Conservation (phyloP, 2,329 filamentous ascomycete genomes). For the Cordyceps javanica region DNA sequence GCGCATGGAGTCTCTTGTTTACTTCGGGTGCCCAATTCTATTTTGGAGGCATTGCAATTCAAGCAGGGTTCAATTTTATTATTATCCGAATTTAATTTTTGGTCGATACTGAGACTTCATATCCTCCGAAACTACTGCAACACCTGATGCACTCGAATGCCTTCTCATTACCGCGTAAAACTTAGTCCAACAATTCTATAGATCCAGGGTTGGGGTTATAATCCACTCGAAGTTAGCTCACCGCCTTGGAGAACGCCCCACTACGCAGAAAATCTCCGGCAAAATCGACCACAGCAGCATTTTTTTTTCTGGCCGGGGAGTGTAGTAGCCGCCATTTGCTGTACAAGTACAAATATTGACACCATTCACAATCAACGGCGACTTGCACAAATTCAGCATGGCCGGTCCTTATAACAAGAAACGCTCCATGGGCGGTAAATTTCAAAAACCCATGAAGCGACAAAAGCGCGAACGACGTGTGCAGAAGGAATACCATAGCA, state of each 20-base stretch:
- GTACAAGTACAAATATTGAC: neutral
- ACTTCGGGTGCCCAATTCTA: neutral
- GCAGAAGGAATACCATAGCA: constrained; percentile 46
- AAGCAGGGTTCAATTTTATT: too few relatives aligned
- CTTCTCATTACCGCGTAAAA: too few relatives aligned
- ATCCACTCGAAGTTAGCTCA: neutral
- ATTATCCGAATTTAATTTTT: too few relatives aligned
- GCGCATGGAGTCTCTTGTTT: neutral
- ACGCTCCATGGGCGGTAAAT: constrained; percentile 24
- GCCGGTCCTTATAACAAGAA: constrained; percentile 28
- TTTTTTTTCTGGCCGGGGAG: constrained; percentile 1
- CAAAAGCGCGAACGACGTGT: constrained; percentile 35
- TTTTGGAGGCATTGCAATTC: neutral
- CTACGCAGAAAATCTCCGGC: constrained; percentile 7
- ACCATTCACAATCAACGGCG: neutral
- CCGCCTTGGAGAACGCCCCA: constrained; percentile 3
- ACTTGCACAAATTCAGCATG: constrained; percentile 22
- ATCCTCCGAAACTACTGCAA: too few relatives aligned
- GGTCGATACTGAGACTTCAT: too few relatives aligned
- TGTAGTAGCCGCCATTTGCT: neutral
- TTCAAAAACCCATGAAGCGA: constrained; percentile 43
- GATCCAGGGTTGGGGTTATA: neutral
- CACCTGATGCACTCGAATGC: too few relatives aligned
- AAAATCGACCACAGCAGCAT: neutral
- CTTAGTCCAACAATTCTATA: too few relatives aligned